Evolutionary conservation across 495 filamentous ascomycete genomes (phyloP).

Genomic region (Sabuloglossum arenarium): DNA sequence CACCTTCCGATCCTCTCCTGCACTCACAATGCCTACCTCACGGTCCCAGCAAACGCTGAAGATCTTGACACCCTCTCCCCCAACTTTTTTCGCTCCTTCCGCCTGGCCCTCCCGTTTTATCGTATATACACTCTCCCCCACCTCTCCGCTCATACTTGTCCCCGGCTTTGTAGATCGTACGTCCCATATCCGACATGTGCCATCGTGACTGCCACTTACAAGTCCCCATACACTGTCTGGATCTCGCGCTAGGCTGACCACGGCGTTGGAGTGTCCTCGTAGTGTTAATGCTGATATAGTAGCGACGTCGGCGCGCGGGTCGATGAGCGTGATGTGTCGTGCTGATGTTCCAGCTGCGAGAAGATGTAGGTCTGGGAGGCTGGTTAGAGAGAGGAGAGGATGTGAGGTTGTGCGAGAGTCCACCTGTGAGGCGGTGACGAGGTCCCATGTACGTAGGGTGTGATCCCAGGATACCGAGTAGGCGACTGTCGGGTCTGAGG

Average conservation of each 20-base stretch:
- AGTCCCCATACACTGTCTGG: slow-evolving; percentile 61
- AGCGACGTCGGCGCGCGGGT: slow-evolving; percentile 56
- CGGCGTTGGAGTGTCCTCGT: slow-evolving; percentile 71
- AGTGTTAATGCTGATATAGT: slow-evolving; percentile 68
- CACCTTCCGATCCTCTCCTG: slow-evolving; percentile 75
- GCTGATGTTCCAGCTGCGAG: slow-evolving; percentile 71
- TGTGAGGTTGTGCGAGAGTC: slow-evolving; percentile 67
- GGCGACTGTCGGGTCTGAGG: slow-evolving; percentile 61
- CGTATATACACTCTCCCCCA: slow-evolving; percentile 63
- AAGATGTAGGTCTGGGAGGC: slow-evolving; percentile 42
- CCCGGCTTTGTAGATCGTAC: slow-evolving; percentile 48
- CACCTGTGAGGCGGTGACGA: slow-evolving; percentile 51
- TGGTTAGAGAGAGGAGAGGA: slow-evolving; percentile 52
- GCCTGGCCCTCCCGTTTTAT: slow-evolving; percentile 44
- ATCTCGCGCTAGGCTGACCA: slow-evolving; percentile 45
- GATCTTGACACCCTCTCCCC: slow-evolving; percentile 71
- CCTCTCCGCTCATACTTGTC: slow-evolving; percentile 29
- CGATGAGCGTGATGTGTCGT: slow-evolving; percentile 74
- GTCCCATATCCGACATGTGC: slow-evolving; percentile 85
- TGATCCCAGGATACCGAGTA: slow-evolving; percentile 84
- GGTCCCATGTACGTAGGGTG: slow-evolving; percentile 74
- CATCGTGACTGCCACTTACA: slow-evolving; percentile 69
- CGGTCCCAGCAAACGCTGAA: slow-evolving; percentile 79
- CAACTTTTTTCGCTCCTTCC: slow-evolving; percentile 26
- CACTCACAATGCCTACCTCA: slow-evolving; percentile 72